A percentile compares a stretch with the other conserved stretches of the same genome.
phyloP scores from a whole-genome alignment of 257 asterid genomes.

The Solanum bulbocastanum region DNA sequence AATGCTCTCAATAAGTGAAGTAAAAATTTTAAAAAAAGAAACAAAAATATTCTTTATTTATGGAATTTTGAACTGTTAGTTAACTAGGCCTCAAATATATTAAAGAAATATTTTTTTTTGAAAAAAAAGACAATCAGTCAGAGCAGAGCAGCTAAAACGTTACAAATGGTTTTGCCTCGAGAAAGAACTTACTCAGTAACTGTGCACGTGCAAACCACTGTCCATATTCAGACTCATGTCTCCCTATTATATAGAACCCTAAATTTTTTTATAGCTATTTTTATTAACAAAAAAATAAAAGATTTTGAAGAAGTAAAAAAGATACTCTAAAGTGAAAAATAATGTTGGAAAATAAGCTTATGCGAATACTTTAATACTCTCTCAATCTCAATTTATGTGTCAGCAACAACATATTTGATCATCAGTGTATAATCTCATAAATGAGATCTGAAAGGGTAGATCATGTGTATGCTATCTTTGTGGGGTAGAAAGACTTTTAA shows the following conservation, averaged over 20 bases:
- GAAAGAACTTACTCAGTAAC: constrained; percentile 11
- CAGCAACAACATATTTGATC: neutral
- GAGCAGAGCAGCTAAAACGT: neutral
- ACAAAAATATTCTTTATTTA: neutral
- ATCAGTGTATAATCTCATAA: neutral
- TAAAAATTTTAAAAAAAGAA: neutral
- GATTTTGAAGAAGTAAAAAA: neutral
- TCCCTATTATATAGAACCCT: neutral
- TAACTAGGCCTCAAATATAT: neutral
- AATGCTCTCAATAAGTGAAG: neutral
- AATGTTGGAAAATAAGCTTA: neutral
- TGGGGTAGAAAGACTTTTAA: neutral
- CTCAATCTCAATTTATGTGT: neutral
- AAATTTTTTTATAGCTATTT: too few species aligned
- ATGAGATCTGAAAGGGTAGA: neutral
- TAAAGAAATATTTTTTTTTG: neutral
- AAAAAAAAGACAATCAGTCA: neutral
- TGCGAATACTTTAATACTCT: neutral
- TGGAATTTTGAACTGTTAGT: neutral
- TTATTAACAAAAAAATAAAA: neutral
- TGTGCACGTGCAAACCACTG: constrained; percentile 19
- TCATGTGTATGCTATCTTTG: neutral
- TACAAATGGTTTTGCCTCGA: constrained; percentile 23
- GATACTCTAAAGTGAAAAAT: neutral
- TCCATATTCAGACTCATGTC: constrained; percentile 2